phyloP scores from a whole-genome alignment of 2,329 filamentous ascomycete genomes.

The Chalara sp. region DNA sequence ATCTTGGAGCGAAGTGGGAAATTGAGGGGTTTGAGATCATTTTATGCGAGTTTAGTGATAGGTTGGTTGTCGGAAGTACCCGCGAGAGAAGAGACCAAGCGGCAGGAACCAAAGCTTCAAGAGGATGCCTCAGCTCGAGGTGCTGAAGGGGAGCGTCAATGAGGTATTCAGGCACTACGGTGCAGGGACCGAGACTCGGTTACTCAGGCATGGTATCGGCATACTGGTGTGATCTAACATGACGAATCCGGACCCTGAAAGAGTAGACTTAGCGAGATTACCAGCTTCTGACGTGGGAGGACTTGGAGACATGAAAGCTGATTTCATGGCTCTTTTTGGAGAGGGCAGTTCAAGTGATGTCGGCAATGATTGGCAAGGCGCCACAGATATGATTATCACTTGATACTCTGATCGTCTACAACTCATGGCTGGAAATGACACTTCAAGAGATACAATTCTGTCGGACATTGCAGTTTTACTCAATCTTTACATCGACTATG shows the following conservation, averaged over 20 bases:
- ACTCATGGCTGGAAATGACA: conserved; percentile 10
- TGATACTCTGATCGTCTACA: conserved; percentile 52
- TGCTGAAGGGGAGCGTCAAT: conserved; percentile 28
- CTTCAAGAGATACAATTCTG: conserved; percentile 25
- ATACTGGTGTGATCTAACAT: conserved; percentile 23
- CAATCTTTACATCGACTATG: conserved; percentile 38
- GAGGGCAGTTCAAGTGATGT: conserved; percentile 9
- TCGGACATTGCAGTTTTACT: conserved; percentile 33
- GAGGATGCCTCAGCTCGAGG: neutral
- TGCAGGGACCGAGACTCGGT: conserved; percentile 23
- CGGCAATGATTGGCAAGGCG: conserved; percentile 50
- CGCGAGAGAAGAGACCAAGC: conserved; percentile 2
- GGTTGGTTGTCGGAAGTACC: conserved; percentile 12
- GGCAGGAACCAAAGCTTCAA: conserved; percentile 8
- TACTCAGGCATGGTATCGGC: conserved; percentile 25
- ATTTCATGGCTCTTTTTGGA: conserved; percentile 37
- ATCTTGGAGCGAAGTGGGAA: too few species aligned
- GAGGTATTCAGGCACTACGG: conserved; percentile 37
- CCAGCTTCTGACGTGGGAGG: conserved; percentile 2
- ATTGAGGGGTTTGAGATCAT: conserved; percentile 46
- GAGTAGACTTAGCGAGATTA: conserved; percentile 15
- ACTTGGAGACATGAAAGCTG: conserved; percentile 32
- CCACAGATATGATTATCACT: conserved; percentile 58
- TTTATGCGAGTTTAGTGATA: conserved; percentile 51
- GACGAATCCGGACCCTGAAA: conserved; percentile 17